These are phyloP conservation scores for Alternaria postmessia DNA, from an alignment of 2,329 filamentous ascomycete species.

Conservation along the genomic window DNA sequence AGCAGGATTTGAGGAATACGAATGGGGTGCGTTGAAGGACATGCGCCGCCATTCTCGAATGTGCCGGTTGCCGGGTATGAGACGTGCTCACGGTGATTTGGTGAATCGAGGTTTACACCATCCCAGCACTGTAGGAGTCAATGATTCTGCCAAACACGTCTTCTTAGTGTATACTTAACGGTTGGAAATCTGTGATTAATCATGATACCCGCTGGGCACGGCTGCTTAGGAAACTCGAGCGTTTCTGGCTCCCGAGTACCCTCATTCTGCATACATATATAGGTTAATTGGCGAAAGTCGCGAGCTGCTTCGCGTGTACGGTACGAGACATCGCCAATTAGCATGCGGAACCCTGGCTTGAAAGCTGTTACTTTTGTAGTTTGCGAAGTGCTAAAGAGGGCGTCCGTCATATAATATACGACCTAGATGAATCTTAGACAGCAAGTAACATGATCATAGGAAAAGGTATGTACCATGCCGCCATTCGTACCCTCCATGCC, in stretches of 20 bases:
- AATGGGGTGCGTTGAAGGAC: conserved; percentile 39
- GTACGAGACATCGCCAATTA: conserved; percentile 51
- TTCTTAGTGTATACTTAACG: not conserved
- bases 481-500: conserved; percentile 55
- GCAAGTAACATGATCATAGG: not conserved
- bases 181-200: conserved; percentile 40
- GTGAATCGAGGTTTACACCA: conserved; percentile 37
- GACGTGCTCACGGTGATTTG: conserved; percentile 38
- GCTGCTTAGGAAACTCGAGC: conserved; percentile 32
- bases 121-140: conserved; percentile 31
- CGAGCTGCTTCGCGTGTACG: conserved; percentile 31
- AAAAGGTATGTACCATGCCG: conserved; percentile 39
- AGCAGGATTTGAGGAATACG: conserved; percentile 42
- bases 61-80: conserved; percentile 39
- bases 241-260: conserved; percentile 36
- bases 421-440: conserved; percentile 34
- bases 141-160: not conserved
- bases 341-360: conserved; percentile 55
- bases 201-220: conserved; percentile 40
- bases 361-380: conserved; percentile 54
- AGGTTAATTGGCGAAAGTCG: conserved; percentile 38
- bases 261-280: conserved; percentile 41
- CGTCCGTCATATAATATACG: conserved; percentile 58
- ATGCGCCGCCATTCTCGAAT: conserved; percentile 42
- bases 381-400: conserved; percentile 40